Evolutionary conservation across 1,284 basidiomycete species (phyloP).

Genomic region (Naganishia cerealis): DNA sequence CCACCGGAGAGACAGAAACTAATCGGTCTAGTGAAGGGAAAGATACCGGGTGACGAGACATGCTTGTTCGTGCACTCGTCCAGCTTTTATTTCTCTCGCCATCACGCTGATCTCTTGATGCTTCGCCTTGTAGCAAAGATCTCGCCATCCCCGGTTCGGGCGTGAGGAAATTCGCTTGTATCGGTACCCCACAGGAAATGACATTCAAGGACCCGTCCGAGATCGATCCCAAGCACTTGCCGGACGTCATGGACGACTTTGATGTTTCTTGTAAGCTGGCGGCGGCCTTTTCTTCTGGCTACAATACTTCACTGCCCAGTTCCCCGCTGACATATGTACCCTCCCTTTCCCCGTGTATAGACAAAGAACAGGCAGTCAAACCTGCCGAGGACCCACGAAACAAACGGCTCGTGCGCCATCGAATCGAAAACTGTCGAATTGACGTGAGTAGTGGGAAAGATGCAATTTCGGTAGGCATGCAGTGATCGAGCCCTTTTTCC

Average conservation of each 20-base stretch:
- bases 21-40: slow-evolving; percentile 65
- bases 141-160: slow-evolving; percentile 58
- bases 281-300: not conserved
- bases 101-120: slow-evolving; percentile 7
- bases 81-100: slow-evolving; percentile 10
- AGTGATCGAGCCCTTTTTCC: not conserved
- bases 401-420: slow-evolving; percentile 72
- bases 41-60: slow-evolving; percentile 71
- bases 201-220: slow-evolving; percentile 75
- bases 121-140: slow-evolving; percentile 55
- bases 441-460: slow-evolving; percentile 40
- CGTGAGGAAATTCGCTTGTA: slow-evolving; percentile 73
- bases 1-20: slow-evolving; percentile 86
- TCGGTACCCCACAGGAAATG: slow-evolving; percentile 78
- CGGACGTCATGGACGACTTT: slow-evolving; percentile 64
- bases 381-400: slow-evolving; percentile 74
- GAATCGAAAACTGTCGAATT: slow-evolving; percentile 63
- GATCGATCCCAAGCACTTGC: slow-evolving; percentile 39
- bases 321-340: not conserved
- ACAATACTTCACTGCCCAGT: slow-evolving; percentile 7
- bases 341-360: not conserved
- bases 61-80: slow-evolving; percentile 56
- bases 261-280: slow-evolving; percentile 62
- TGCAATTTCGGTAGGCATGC: not conserved
- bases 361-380: slow-evolving; percentile 58